Percentiles rank a stretch among this genome's conserved stretches.
These are phyloP conservation scores for Sarocladium strictum DNA, from an alignment of 2,329 filamentous ascomycete species.

Conservation along the genomic window DNA sequence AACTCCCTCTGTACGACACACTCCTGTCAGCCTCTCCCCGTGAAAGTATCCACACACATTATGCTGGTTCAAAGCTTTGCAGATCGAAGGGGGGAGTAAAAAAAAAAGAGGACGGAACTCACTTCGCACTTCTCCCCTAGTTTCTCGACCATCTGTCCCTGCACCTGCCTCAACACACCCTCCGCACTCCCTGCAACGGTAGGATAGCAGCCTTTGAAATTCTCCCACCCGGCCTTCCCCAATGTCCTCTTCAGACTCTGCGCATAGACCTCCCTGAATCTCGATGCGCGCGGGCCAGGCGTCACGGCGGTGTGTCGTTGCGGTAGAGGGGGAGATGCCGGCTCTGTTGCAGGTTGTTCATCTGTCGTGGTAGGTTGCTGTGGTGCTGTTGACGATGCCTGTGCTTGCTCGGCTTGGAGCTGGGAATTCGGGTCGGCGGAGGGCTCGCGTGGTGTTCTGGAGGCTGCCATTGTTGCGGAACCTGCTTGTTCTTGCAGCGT, in stretches of 20 bases:
- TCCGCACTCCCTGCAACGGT: constrained; percentile 48
- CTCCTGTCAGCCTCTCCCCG: too few relatives aligned
- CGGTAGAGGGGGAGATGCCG: constrained; percentile 32
- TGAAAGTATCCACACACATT: too few relatives aligned
- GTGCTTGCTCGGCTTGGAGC: neutral
- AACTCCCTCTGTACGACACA: constrained; percentile 43
- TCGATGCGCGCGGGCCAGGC: constrained; percentile 51
- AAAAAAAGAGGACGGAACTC: constrained; percentile 10
- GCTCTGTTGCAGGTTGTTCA: neutral
- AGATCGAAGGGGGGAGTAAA: too few relatives aligned
- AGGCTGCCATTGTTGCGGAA: neutral
- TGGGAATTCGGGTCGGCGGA: neutral
- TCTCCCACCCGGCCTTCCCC: constrained; percentile 47
- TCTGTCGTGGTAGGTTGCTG: neutral
- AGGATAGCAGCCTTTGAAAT: constrained; percentile 57
- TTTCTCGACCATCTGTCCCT: constrained; percentile 52
- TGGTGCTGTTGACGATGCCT: neutral
- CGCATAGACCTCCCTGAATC: constrained; percentile 48
- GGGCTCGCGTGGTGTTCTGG: neutral
- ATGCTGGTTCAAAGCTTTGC: too few relatives aligned
- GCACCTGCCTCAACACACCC: constrained; percentile 45
- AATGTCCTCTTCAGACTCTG: constrained; percentile 48
- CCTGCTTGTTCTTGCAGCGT: neutral
- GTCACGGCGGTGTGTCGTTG: constrained; percentile 35
- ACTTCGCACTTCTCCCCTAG: constrained; percentile 48